Base-by-base conservation (phyloP, 345 rosid species). In the Hirschfeldia incana region DNA sequence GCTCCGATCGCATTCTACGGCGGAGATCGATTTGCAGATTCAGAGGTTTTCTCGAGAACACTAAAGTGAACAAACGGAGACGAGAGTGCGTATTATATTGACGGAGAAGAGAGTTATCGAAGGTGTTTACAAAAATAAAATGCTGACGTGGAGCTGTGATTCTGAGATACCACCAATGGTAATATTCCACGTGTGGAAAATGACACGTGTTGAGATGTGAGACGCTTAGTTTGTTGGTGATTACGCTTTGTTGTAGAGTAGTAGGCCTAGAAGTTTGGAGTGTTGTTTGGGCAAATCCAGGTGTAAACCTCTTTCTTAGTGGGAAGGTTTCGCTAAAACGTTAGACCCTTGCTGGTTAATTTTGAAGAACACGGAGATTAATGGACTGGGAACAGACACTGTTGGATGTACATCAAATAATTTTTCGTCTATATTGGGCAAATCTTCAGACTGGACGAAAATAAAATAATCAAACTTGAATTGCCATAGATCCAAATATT, bases 1-100 rank as follows among this genome's bases (percentile, higher is more conserved):
- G 75, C 75, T 75, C 83, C 79, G 76, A 80, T 80, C 76, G 79
- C 79, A 69, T 80, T 80, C 79, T 80, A 67, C 76, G 70, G 78
- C 4, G 44, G 65, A 29, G 9, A 29, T 37, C 58, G 79, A 74
- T 69, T 55, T 61, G 70, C 66, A 74, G 83, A 75, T 74, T 74
- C 75, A 39, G 39, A 69, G 37, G 28, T 30, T 49, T 11, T 64
- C 75, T 74, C 36, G 65, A 74, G 78, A 69, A 49, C 34, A 33
- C 8, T 61, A 78, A 55, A 64, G 3, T 2, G 37, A n/a, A 66
- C 10, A 27, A 78, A 16, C 9, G 34, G 51, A 44, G 63, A 60
- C 49, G 12, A 79, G 72, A 37, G 74, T 34, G 51, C 6, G 59
- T 65, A 34, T 61, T 61, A 69, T 69, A 42, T 29, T 44, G 16